Percentiles rank a stretch among this genome's conserved stretches.
phyloP scores from a whole-genome alignment of 768 basidiomycete species.

The Leccinum uliginosum region DNA sequence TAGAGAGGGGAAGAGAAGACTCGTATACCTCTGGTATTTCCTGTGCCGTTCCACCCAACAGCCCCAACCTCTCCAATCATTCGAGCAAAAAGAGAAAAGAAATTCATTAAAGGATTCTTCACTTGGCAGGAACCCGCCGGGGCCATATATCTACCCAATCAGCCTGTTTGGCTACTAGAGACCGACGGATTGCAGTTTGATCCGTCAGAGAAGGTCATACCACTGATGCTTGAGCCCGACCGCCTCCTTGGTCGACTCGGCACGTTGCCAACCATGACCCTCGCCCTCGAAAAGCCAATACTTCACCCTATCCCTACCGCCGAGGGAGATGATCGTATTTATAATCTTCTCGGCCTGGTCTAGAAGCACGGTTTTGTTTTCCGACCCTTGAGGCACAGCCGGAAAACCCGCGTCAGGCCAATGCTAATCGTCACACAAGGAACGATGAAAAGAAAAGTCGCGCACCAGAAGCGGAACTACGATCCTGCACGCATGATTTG shows the following conservation, averaged over 20 bases:
- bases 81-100: too few species aligned
- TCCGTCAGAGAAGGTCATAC: constrained; percentile 22
- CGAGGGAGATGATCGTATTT: constrained; percentile 16
- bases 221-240: constrained; percentile 33
- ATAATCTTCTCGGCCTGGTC: constrained; percentile 46
- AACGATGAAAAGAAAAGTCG: neutral
- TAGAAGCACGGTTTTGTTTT: constrained; percentile 63
- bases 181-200: neutral
- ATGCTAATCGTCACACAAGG: neutral
- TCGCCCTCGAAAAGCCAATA: constrained; percentile 42
- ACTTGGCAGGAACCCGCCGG: too few species aligned
- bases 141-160: too few species aligned
- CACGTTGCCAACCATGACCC: constrained; percentile 38
- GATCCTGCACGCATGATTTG: constrained; percentile 60
- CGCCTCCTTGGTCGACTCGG: constrained; percentile 34
- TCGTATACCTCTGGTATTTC: too few species aligned
- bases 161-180: too few species aligned
- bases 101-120: too few species aligned
- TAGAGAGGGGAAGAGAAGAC: too few species aligned
- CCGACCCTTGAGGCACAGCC: constrained; percentile 65
- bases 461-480: constrained; percentile 58
- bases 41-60: too few species aligned
- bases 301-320: constrained; percentile 25
- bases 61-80: too few species aligned
- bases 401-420: too few species aligned